Conservation (phyloP, 176 grass and related monocot species). For the Carex pumila region DNA sequence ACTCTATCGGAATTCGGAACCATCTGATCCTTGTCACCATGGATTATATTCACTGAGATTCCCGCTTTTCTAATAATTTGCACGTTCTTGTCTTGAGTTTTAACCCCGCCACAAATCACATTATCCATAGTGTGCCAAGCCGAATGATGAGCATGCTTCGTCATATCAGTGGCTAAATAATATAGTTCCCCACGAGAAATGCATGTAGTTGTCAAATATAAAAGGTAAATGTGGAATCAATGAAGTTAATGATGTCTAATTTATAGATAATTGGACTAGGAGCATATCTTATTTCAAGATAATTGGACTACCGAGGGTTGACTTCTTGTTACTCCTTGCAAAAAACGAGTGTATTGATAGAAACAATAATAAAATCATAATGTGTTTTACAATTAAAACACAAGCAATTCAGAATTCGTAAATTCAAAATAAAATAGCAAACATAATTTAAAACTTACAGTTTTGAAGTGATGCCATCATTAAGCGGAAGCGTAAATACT, state of each 20-base stretch:
- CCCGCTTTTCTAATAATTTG: constrained; percentile 36
- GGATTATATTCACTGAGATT: constrained; percentile 46
- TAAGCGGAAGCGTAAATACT: no score
- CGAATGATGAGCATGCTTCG: constrained; percentile 82
- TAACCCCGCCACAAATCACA: constrained; percentile 62
- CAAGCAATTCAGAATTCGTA: no score
- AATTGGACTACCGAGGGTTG: no score
- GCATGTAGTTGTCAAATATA: neutral
- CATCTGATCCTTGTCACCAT: constrained; percentile 51
- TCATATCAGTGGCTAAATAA: constrained; percentile 45
- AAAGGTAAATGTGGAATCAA: neutral
- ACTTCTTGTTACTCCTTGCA: no score
- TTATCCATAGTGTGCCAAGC: constrained; percentile 98
- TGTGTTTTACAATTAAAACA: no score
- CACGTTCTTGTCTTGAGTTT: constrained; percentile 42
- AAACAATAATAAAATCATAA: no score
- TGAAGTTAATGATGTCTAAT: neutral
- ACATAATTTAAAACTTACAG: no score
- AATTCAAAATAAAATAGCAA: no score
- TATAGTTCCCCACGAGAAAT: constrained; percentile 26
- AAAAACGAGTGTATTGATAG: no score
- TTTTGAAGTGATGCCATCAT: no score
- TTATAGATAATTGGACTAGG: neutral
- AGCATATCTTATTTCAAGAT: neutral
- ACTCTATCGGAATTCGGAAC: constrained; percentile 37